Base-by-base conservation (phyloP, 352 stramenopile species). In the Phytophthora agathidicida region DNA sequence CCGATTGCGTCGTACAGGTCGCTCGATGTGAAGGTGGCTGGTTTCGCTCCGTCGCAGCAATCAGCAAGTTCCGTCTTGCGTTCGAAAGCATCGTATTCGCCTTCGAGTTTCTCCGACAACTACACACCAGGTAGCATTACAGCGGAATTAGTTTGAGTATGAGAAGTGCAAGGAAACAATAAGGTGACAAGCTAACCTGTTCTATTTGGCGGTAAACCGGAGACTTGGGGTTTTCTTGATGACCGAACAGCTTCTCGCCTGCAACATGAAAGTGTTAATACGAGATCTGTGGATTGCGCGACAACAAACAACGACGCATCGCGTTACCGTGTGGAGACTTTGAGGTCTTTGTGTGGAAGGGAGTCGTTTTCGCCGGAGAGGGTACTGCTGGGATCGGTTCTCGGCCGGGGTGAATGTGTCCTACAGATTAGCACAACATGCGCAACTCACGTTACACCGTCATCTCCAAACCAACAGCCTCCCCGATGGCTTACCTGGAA, bases 1-100 rank as follows among this genome's bases (percentile, higher is more conserved):
- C 83, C 83, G 23, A 93, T 87, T 0, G 80, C 77, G 33, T 93
- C 83, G 51, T 91, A 93, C 22, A 91, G 42, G 14, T 93, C 81
- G 41, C 81, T 93, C 3, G 70, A 86, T 2, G 77, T 88, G 33
- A 91, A 88, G 0, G 51, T 63, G 2, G 53, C 62, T 3, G 60
- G 57, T 24, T 75, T 77, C 10, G 60, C 39, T 1, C 45, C 58
- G 22, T 90, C 80, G 7, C 67, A 60, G 23, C 66, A 71, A 42
- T 80, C 60, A 3, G 49, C 58, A 27, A 93, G 65, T 19, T 75
- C 62, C 7, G 49, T 39, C 46, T 77, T 78, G 0, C 72, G 54
- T 9, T 71, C 56, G 57, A 90, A 91, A 5, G 54, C 59, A 13
- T 91, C 83, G 23, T 86, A 93, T 26, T 91, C 76, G 1, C 37